Evolutionary conservation across 2,329 filamentous ascomycete species (phyloP).

Genomic region (Leptographium lundbergii): DNA sequence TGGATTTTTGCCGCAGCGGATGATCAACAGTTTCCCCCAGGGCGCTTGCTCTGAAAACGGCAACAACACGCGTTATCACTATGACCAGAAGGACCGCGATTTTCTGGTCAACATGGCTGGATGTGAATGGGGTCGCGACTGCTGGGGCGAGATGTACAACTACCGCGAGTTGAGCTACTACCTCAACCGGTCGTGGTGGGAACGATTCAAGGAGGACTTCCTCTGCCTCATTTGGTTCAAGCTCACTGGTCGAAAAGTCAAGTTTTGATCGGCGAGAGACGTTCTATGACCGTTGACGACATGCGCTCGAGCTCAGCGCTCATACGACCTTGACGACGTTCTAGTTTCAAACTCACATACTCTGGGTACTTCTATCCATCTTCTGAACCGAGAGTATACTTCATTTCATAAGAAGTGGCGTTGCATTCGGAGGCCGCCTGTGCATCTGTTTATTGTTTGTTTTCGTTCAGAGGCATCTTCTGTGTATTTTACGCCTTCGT

Average conservation of each 20-base stretch:
- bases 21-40: slow-evolving; percentile 86
- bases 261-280: slow-evolving; percentile 28
- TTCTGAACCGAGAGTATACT: background rate
- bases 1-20: slow-evolving; percentile 80
- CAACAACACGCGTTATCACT: slow-evolving; percentile 70
- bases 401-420: background rate
- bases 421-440: background rate
- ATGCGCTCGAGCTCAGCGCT: background rate
- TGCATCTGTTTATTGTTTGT: background rate
- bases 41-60: slow-evolving; percentile 75
- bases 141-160: slow-evolving; percentile 95
- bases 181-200: slow-evolving; percentile 75
- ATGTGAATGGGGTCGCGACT: slow-evolving; percentile 92
- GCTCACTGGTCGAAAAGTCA: slow-evolving; percentile 47
- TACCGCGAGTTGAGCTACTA: slow-evolving; percentile 85
- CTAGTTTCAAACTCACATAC: background rate
- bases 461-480: background rate
- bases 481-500: background rate
- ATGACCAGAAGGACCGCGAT: slow-evolving; percentile 72
- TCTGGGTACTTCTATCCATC: background rate
- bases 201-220: slow-evolving; percentile 57
- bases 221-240: slow-evolving; percentile 50
- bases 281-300: background rate
- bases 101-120: slow-evolving; percentile 98
- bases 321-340: slow-evolving; percentile 8